Conservation (phyloP, 306 rosid genomes). For the Lablab purpureus region DNA sequence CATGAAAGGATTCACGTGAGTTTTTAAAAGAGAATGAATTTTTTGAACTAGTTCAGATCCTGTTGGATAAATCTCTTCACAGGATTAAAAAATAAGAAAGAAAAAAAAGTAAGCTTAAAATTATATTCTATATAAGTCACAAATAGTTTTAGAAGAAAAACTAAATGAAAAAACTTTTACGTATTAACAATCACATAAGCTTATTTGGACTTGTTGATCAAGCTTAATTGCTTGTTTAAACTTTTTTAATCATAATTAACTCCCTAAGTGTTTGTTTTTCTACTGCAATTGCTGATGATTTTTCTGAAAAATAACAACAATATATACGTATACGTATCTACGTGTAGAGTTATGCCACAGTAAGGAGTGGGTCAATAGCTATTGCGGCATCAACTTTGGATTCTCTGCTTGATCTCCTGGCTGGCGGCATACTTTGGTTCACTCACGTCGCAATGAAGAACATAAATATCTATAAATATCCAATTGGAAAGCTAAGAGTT, state of each 20-base stretch:
- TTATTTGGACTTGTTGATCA: not conserved
- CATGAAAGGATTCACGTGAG: not conserved
- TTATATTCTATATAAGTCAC: too few species aligned
- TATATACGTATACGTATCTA: not conserved
- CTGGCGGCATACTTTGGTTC: conserved; percentile 97
- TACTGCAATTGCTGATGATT: not conserved
- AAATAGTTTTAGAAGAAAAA: too few species aligned
- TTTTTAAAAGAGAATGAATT: too few species aligned
- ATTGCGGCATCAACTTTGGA: conserved; percentile 87
- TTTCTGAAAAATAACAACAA: conserved; percentile 24
- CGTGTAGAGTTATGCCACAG: conserved; percentile 69
- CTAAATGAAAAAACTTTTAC: too few species aligned
- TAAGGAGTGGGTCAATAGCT: conserved; percentile 77
- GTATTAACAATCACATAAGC: too few species aligned
- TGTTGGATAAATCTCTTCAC: too few species aligned
- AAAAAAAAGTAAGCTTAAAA: too few species aligned
- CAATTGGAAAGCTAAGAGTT: conserved; percentile 91
- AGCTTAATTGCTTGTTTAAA: not conserved
- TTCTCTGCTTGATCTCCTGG: conserved; percentile 86
- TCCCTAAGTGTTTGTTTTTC: conserved; percentile 18
- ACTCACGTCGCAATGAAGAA: conserved; percentile 87
- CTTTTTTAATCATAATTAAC: conserved; percentile 20
- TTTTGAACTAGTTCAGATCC: too few species aligned
- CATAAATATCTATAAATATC: conserved; percentile 77
- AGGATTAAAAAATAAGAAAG: too few species aligned